Evolutionary conservation across 306 rosid species (phyloP).

Genomic region (Fragaria nilgerrensis): DNA sequence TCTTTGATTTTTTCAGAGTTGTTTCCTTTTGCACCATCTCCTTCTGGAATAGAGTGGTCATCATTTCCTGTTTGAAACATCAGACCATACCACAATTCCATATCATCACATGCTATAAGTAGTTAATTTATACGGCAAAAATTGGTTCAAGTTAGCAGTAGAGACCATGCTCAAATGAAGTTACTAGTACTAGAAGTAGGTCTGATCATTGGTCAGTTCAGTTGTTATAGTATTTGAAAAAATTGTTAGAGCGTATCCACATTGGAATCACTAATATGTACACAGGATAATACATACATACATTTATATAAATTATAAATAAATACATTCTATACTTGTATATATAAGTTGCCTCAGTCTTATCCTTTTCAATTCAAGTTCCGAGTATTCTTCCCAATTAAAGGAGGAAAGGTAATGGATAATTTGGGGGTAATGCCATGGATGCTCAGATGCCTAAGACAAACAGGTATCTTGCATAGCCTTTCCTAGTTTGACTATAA

Average conservation of each 20-base stretch:
- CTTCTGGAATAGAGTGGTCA: conserved; percentile 70
- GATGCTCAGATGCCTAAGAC: neutral
- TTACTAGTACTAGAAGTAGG: neutral
- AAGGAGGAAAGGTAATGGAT: neutral
- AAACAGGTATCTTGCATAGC: neutral
- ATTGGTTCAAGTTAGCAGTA: neutral
- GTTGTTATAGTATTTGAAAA: neutral
- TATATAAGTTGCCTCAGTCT: neutral
- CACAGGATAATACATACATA: neutral
- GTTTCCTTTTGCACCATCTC: conserved; percentile 58
- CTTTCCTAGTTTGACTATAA: neutral
- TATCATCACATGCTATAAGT: conserved; percentile 7
- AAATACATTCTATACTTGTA: neutral
- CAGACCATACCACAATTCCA: conserved; percentile 11
- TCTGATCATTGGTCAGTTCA: neutral
- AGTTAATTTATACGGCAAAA: neutral
- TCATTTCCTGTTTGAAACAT: conserved; percentile 55
- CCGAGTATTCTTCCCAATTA: neutral
- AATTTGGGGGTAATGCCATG: neutral
- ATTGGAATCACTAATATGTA: neutral
- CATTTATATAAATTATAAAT: neutral
- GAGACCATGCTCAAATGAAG: neutral
- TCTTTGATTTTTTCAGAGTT: conserved; percentile 52
- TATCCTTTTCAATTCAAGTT: neutral
- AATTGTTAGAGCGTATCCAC: neutral